Evolutionary conservation across 192 early-diverging fungal species (phyloP).

Genomic region (Funneliformis geosporum): DNA sequence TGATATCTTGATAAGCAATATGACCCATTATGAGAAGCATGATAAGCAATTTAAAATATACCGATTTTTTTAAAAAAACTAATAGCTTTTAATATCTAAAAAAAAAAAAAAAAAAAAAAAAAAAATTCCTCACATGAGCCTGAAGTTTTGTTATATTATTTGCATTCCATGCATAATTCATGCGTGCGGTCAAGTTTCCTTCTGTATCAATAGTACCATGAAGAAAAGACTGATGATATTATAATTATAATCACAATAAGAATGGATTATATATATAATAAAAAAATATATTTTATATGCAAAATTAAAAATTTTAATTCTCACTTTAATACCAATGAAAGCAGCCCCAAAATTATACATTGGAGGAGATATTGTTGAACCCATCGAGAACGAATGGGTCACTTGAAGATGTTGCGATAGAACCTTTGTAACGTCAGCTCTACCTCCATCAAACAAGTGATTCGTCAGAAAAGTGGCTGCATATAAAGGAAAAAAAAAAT

Average conservation of each 20-base stretch:
- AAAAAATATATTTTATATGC: background rate
- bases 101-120: too few relatives aligned
- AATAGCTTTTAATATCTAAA: background rate
- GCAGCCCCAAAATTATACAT: slow-evolving; percentile 91
- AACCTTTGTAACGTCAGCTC: slow-evolving; percentile 91
- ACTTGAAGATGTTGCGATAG: slow-evolving; percentile 94
- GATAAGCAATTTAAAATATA: background rate
- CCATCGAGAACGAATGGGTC: slow-evolving; percentile 89
- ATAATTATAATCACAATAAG: background rate
- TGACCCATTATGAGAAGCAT: background rate
- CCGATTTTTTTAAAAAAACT: background rate
- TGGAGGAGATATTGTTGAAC: slow-evolving; percentile 75
- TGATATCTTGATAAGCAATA: slow-evolving; percentile 46
- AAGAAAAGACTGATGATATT: slow-evolving; percentile 66
- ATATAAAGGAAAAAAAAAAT: background rate
- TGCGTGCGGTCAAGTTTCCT: slow-evolving; percentile 80
- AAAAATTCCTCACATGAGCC: slow-evolving; percentile 45
- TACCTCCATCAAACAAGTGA: slow-evolving; percentile 92
- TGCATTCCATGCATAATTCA: slow-evolving; percentile 81
- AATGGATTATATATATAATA: background rate
- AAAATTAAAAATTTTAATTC: background rate
- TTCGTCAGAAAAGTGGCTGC: slow-evolving; percentile 80
- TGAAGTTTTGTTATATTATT: slow-evolving; percentile 64
- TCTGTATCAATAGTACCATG: slow-evolving; percentile 96
- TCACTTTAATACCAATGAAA: slow-evolving; percentile 76